A percentile compares a stretch with the other conserved stretches of the same genome.
phyloP scores from a whole-genome alignment of 2,329 filamentous ascomycete species.

The Lasiodiplodia sp. region DNA sequence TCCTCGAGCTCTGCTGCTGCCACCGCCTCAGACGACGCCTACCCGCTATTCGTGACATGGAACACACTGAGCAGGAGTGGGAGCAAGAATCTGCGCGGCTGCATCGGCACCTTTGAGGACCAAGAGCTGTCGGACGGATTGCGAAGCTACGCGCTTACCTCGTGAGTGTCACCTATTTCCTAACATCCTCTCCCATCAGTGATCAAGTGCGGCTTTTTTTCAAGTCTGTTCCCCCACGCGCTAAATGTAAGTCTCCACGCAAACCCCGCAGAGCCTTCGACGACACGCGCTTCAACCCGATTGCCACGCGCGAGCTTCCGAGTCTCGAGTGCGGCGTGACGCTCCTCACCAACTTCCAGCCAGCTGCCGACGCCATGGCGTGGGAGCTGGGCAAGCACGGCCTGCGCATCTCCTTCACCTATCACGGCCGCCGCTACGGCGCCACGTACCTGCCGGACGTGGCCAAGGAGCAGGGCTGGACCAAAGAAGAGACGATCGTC shows the following conservation, averaged over 20 bases:
- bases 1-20: constrained; percentile 43
- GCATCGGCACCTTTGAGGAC: constrained; percentile 92
- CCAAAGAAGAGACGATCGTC: constrained; percentile 86
- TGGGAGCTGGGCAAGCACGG: constrained; percentile 90
- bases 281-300: constrained; percentile 68
- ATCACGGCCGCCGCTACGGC: constrained; percentile 76
- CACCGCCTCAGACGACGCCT: constrained; percentile 53
- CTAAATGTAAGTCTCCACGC: neutral
- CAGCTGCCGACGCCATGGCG: constrained; percentile 74
- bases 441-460: constrained; percentile 94
- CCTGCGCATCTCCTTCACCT: constrained; percentile 82
- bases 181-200: neutral
- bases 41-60: constrained; percentile 94
- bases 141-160: constrained; percentile 81
- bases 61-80: constrained; percentile 72
- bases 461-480: constrained; percentile 91
- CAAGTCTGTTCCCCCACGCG: neutral
- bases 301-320: constrained; percentile 52
- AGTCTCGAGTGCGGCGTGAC: constrained; percentile 66
- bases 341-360: constrained; percentile 85
- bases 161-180: constrained; percentile 55
- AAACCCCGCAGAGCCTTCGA: constrained; percentile 63
- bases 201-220: neutral
- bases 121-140: constrained; percentile 77
- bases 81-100: constrained; percentile 79